Percentiles rank a stretch among this genome's conserved stretches.
Evolutionary conservation across 257 asterid species (phyloP).

Genomic region (Leonotis leonurus): DNA sequence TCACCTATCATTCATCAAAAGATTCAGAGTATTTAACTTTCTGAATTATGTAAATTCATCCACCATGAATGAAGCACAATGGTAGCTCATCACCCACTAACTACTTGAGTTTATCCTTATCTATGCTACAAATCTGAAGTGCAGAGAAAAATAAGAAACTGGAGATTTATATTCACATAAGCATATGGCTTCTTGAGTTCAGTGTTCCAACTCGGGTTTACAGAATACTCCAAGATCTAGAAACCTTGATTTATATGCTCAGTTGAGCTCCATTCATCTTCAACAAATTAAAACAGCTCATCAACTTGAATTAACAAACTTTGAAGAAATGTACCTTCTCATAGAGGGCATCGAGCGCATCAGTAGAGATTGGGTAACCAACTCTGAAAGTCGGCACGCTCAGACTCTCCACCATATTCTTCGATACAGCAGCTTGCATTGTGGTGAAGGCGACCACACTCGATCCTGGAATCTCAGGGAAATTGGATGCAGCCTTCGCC

Average conservation of each 20-base stretch:
- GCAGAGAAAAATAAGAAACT: not conserved
- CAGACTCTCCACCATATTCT: slow-evolving; percentile 77
- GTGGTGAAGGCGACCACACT: slow-evolving; percentile 60
- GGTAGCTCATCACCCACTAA: not conserved
- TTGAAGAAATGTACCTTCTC: slow-evolving; percentile 47
- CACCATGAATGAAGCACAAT: not conserved
- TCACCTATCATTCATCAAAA: slow-evolving; percentile 41
- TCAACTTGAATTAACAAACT: not conserved
- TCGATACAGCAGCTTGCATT: slow-evolving; percentile 82
- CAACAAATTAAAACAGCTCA: not conserved
- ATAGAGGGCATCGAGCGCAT: slow-evolving; percentile 72
- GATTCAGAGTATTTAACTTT: not conserved
- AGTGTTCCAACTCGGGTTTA: not conserved
- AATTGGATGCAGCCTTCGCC: slow-evolving; percentile 33
- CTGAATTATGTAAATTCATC: not conserved
- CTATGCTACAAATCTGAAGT: not conserved
- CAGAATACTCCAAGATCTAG: not conserved
- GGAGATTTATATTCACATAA: not conserved
- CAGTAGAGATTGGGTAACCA: slow-evolving; percentile 57
- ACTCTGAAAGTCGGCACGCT: slow-evolving; percentile 77
- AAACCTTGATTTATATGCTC: not conserved
- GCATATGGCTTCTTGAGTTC: not conserved
- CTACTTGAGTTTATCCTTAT: not conserved
- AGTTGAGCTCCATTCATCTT: not conserved
- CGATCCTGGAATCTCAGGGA: slow-evolving; percentile 58